Base-by-base conservation (phyloP, 192 early-diverging fungal genomes). In the Gryganskiella cystojenkinii region DNA sequence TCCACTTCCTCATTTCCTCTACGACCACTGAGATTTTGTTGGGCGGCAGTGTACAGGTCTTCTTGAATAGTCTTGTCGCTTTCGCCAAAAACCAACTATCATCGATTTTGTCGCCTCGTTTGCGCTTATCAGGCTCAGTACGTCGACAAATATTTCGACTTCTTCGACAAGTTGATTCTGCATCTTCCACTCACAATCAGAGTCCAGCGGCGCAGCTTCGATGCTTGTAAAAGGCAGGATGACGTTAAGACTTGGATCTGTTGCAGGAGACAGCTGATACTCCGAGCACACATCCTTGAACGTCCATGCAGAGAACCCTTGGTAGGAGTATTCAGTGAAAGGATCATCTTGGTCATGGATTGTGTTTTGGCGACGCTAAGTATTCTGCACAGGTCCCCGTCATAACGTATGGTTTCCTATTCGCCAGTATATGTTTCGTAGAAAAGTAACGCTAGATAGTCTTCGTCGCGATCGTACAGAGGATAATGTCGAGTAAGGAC, bases 71-170 rank as follows among this genome's bases (percentile, higher is more conserved):
- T 22, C 28, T 51, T 31, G 57, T 69, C 8, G 67, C 56, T 8
- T 22, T 20, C 1, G 43, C 40, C 28, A 70, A 10, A 43, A 70
- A 70, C 11, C 58, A 2, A 62, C 60, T 0, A 56, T 25, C 19
- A 70, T 35, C 17, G 68, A 70, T 27, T 28, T 61, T 20, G 68
- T 70, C 19, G 68, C 17, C 28, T 70, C 53, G 17, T 62, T 62
- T 10, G 59, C 34, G 2, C 52, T 53, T 0, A 20, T 8, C 20
- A 62, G 20, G 0, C 13, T 30, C 7, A 70, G 59, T 15, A 49
- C 31, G 4, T 62, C n/a, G 6, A 22, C 35, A 27, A 42, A 62
- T 24, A n/a, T 17, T 10, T 55, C 44, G 27, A 70, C 6, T 22
- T 70, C 67, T 11, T 60, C 45, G 24, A 45, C n/a, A 44, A 70